A percentile compares a stretch with the other conserved stretches of the same genome.
These are phyloP conservation scores for Solanum rostratum DNA, from an alignment of 257 asterid species.

Conservation along the genomic window DNA sequence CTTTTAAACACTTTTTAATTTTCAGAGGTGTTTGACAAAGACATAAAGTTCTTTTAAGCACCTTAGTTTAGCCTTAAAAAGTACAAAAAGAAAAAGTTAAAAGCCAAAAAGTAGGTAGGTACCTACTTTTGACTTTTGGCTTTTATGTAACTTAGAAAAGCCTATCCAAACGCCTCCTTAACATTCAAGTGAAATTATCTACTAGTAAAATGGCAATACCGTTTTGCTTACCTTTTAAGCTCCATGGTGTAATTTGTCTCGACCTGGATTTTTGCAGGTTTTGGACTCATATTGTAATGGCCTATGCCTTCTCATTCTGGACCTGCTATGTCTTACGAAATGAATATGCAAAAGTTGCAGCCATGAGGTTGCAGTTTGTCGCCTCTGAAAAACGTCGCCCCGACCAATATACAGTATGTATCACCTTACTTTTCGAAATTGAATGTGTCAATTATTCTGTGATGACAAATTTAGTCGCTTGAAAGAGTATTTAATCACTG, in stretches of 20 bases:
- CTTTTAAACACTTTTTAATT: too few species aligned
- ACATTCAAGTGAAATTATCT: not conserved
- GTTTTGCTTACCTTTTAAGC: not conserved
- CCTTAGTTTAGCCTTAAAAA: too few species aligned
- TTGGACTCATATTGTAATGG: slow-evolving; percentile 91
- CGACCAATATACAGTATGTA: slow-evolving; percentile 86
- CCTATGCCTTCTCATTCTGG: slow-evolving; percentile 91
- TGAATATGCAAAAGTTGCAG: slow-evolving; percentile 57
- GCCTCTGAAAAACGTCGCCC: slow-evolving; percentile 88
- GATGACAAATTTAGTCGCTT: not conserved
- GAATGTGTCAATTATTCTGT: not conserved
- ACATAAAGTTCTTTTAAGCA: too few species aligned
- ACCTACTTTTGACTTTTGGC: too few species aligned
- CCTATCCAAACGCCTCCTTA: too few species aligned
- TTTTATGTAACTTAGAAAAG: too few species aligned
- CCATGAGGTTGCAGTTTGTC: slow-evolving; percentile 82
- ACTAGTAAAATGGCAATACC: not conserved
- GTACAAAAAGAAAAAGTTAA: too few species aligned
- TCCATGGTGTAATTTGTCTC: not conserved
- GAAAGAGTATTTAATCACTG: not conserved
- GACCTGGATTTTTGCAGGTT: slow-evolving; percentile 40
- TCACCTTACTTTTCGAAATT: not conserved
- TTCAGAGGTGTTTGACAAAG: too few species aligned
- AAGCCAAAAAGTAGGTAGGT: too few species aligned
- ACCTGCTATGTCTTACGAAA: slow-evolving; percentile 60